Conservation (phyloP, 345 rosid species). For the Aegle marmelos region DNA sequence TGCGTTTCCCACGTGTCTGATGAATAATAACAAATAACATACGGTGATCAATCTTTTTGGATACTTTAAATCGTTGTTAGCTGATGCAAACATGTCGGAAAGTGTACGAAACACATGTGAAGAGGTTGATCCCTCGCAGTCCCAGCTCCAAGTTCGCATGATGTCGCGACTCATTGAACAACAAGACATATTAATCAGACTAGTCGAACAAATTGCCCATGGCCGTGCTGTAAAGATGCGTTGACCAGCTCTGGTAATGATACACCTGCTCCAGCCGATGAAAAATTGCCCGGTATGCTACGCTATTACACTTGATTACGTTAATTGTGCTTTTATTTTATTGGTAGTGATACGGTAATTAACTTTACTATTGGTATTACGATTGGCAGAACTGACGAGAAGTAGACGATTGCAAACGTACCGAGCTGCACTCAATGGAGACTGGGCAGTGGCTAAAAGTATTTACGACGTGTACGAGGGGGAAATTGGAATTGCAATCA, state of each 20-base stretch:
- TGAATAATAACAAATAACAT: too few relatives aligned
- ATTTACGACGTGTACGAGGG: too few relatives aligned
- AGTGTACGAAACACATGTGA: too few relatives aligned
- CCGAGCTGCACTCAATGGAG: too few relatives aligned
- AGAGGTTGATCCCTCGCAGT: background rate
- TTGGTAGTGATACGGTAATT: background rate
- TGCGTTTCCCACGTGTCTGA: too few relatives aligned
- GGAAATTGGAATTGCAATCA: too few relatives aligned
- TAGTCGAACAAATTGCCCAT: background rate
- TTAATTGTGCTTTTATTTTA: background rate
- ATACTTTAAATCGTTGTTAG: too few relatives aligned
- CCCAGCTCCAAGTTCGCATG: background rate
- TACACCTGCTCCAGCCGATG: background rate
- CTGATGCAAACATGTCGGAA: too few relatives aligned
- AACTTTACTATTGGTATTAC: background rate
- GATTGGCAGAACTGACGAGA: background rate
- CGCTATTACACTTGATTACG: too few relatives aligned
- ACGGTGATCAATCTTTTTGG: too few relatives aligned
- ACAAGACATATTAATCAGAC: background rate
- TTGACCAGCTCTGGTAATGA: background rate
- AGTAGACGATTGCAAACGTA: too few relatives aligned
- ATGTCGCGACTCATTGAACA: background rate
- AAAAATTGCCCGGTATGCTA: background rate
- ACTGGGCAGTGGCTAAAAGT: too few relatives aligned
- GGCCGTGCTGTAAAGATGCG: background rate